Evolutionary conservation across 2,329 filamentous ascomycete species (phyloP), one percentile per base, ranked within the genome.

Genomic region (Beauveria rudraprayagi): DNA sequence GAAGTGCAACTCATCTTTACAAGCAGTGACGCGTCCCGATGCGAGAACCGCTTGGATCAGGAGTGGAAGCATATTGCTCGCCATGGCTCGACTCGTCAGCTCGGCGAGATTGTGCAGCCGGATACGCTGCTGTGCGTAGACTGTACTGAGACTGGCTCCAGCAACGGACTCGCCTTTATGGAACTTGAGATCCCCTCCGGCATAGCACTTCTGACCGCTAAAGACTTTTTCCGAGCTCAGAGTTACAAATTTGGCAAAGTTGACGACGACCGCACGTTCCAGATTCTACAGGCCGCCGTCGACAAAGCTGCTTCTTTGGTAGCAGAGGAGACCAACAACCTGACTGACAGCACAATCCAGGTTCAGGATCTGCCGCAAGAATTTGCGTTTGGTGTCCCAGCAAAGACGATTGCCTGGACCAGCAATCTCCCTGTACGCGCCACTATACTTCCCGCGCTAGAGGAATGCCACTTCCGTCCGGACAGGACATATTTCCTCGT

Each of bases 401-500:
- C 37, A 28, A 53, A 43, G 28, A 41, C 34, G 9, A 17, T 60
- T 19, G 24, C 44, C 0, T 60, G 57, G 57, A 14, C 24, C 34
- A 37, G 24, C 48, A 4, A 34, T 17, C n/a, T 22, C 1, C 48
- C 57, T 17, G 47, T 60, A 16, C 37, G 19, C 11, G 57, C 57
- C 9, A 53, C 30, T 14, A 17, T 60, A 1, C 17, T 53, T n/a
- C 48, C 48, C 22, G 57, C 57, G 14, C 40, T 60, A 40, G 57
- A 60, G 9, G 57, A 60, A 26, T 48, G 44, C 16, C 47, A 37
- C 24, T 61, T 61, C 19, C 34, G 30, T 17, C 19, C 48, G 1
- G 43, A 55, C 51, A 55, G 22, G 28, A 70, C 72, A 0, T 75
- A 76, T 55, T 65, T 68, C 17, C 60, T 75, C 2, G 66, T 71